phyloP scores from a whole-genome alignment of 331 rosid genomes.

The Phaseolus coccineus region DNA sequence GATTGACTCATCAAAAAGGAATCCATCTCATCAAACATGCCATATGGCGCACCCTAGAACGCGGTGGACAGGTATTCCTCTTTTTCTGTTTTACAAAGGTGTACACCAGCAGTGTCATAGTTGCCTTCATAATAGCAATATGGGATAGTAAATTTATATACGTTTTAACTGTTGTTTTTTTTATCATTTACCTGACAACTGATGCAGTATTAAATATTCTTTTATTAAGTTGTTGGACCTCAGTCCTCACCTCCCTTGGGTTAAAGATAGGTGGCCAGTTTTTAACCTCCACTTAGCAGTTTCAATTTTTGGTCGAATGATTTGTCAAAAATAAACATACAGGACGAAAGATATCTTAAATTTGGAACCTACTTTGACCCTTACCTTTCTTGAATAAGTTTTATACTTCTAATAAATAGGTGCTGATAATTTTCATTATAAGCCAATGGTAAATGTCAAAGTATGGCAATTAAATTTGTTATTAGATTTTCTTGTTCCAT shows the following conservation, averaged over 20 bases:
- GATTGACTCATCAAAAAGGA: constrained; percentile 95
- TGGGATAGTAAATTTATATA: constrained; percentile 19
- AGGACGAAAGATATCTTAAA: constrained; percentile 24
- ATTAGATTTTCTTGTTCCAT: constrained; percentile 24
- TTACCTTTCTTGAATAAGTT: constrained; percentile 9
- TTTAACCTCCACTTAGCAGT: constrained; percentile 4
- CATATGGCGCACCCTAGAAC: constrained; percentile 72
- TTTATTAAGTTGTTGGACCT: constrained; percentile 9
- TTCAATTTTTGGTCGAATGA: constrained; percentile 22
- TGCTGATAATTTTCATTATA: constrained; percentile 27
- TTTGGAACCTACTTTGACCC: constrained; percentile 3
- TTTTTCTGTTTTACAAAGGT: constrained; percentile 16
- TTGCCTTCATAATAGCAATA: constrained; percentile 26
- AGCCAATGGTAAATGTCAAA: constrained; percentile 29
- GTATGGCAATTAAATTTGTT: constrained; percentile 14
- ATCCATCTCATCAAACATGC: constrained; percentile 95
- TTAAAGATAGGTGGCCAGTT: constrained; percentile 18
- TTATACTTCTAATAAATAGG: constrained; percentile 22
- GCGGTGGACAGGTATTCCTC: constrained; percentile 79
- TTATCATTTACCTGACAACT: constrained; percentile 18
- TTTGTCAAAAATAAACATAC: constrained; percentile 9
- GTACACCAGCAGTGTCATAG: constrained; percentile 2
- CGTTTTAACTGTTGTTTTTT: constrained; percentile 6
- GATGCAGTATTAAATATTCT: constrained; percentile 15
- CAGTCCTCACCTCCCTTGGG: constrained; percentile 25